Percentiles rank a stretch among this genome's conserved stretches.
phyloP scores from a whole-genome alignment of 768 basidiomycete species.

The Lactarius hatsudake region DNA sequence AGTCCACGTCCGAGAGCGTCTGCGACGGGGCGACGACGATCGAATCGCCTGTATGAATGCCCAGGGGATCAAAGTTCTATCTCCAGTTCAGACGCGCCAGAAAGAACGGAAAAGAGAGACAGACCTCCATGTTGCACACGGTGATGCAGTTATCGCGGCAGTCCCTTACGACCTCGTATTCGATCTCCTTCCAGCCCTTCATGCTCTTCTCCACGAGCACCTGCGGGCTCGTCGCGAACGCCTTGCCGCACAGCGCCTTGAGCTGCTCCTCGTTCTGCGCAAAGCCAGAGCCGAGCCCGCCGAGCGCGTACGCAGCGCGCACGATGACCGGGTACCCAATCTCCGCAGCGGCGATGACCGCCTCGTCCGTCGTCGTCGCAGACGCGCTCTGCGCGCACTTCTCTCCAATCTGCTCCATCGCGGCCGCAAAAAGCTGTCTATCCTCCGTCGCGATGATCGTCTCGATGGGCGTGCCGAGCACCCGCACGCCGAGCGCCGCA shows the following conservation, averaged over 20 bases:
- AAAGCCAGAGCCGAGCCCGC: slow-evolving; percentile 93
- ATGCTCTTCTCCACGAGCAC: slow-evolving; percentile 99
- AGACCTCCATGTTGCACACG: slow-evolving; percentile 99
- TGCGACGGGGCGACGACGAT: slow-evolving; percentile 98
- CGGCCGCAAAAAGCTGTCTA: slow-evolving; percentile 86
- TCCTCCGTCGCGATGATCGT: slow-evolving; percentile 98
- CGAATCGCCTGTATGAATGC: slow-evolving; percentile 98
- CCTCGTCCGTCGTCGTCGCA: slow-evolving; percentile 84
- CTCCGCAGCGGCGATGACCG: slow-evolving; percentile 69
- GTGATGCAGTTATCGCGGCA: slow-evolving; percentile 99
- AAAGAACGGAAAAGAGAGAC: slow-evolving; percentile 31
- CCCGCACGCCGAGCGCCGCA: slow-evolving; percentile 80
- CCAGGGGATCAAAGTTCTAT: slow-evolving; percentile 98
- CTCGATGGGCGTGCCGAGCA: slow-evolving; percentile 94
- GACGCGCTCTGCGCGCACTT: slow-evolving; percentile 88
- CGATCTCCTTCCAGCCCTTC: slow-evolving; percentile 99
- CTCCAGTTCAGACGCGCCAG: slow-evolving; percentile 1
- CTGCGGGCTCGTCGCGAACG: slow-evolving; percentile 96
- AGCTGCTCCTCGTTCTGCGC: slow-evolving; percentile 93
- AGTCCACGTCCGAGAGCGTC: slow-evolving; percentile 97
- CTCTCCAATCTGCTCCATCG: slow-evolving; percentile 95
- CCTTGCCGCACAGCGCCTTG: slow-evolving; percentile 83
- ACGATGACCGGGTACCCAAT: slow-evolving; percentile 97
- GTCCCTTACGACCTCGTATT: slow-evolving; percentile 98
- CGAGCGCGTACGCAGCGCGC: slow-evolving; percentile 94